These are phyloP conservation scores for Backusella liffmaniae DNA, from an alignment of 192 early-diverging fungal species.

Conservation along the genomic window DNA sequence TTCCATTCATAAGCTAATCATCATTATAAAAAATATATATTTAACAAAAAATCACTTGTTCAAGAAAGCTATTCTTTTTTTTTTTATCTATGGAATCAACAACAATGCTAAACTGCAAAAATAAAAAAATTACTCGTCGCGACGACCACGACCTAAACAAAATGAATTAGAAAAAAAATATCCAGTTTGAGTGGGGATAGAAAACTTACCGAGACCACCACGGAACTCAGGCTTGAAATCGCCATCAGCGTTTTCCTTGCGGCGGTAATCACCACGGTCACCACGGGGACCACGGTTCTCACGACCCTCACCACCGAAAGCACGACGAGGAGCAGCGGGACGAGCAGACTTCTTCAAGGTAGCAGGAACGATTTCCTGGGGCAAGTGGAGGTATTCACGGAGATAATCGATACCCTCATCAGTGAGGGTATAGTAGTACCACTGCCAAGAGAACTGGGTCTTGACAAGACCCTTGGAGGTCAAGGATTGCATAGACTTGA, in stretches of 20 bases:
- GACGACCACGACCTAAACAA: constrained; percentile 25
- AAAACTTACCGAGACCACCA: constrained; percentile 74
- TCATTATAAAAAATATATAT: not conserved
- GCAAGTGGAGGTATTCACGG: constrained; percentile 96
- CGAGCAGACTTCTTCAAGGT: constrained; percentile 96
- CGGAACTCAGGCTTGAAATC: constrained; percentile 98
- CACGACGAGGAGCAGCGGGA: constrained; percentile 67
- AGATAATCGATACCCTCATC: constrained; percentile 97
- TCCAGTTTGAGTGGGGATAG: not conserved
- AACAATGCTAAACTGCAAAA: not conserved
- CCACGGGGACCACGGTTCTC: constrained; percentile 62
- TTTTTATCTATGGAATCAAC: not conserved
- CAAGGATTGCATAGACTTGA: constrained; percentile 98
- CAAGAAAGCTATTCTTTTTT: not conserved
- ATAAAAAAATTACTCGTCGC: constrained; percentile 25
- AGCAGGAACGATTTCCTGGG: constrained; percentile 94
- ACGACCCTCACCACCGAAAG: constrained; percentile 66
- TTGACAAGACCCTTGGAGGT: constrained; percentile 91
- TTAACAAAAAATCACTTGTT: not conserved
- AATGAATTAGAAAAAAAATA: not conserved
- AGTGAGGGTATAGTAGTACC: constrained; percentile 99
- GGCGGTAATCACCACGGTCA: constrained; percentile 86
- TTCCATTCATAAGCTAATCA: not conserved
- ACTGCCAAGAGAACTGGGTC: constrained; percentile 99
- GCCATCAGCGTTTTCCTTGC: constrained; percentile 87